Evolutionary conservation across 192 early-diverging fungal species (phyloP), one percentile per base, ranked within the genome.

Genomic region (Dissophora ornata): DNA sequence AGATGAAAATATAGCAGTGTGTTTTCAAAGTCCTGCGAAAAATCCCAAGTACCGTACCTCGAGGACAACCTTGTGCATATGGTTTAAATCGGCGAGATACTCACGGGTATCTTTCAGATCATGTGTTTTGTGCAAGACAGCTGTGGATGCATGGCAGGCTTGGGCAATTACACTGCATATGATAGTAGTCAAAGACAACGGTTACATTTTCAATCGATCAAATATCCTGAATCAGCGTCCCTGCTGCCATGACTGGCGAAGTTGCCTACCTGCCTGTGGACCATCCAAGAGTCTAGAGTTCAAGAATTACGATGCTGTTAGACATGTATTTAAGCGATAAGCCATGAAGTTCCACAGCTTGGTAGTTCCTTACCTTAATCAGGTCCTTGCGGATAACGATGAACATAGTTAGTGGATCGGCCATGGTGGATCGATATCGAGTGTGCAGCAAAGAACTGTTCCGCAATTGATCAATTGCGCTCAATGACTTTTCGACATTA

Each of bases 331-430:
- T n/a, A n/a, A n/a, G n/a, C n/a, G n/a, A n/a, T n/a, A n/a, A n/a
- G n/a, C n/a, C n/a, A n/a, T n/a, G n/a, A n/a, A n/a, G n/a, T n/a
- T n/a, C n/a, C n/a, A n/a, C n/a, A n/a, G n/a, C n/a, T n/a, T n/a
- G n/a, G n/a, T n/a, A n/a, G n/a, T n/a, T n/a, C n/a, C n/a, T n/a
- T 80, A 90, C 91, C 84, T 92, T 91, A 42, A 83, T 79, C 7
- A 94, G 80, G 62, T 94, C 93, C 67, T 91, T 92, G 29, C 93
- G 84, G 59, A 94, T 84, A 41, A 93, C 88, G 61, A 94, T 86
- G 57, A 89, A 94, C 85, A 94, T 90, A 25, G 90, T 92, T 47
- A 90, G 82, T 18, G 87, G 88, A 30, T 92, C 88, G 21, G 71
- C 71, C 73, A 77, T 77, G 13, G 52, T 50, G 18, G 13, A n/a